Evolutionary conservation across 768 basidiomycete species (phyloP), one percentile per base, ranked within the genome.

Genomic region (Daedalea quercina): DNA sequence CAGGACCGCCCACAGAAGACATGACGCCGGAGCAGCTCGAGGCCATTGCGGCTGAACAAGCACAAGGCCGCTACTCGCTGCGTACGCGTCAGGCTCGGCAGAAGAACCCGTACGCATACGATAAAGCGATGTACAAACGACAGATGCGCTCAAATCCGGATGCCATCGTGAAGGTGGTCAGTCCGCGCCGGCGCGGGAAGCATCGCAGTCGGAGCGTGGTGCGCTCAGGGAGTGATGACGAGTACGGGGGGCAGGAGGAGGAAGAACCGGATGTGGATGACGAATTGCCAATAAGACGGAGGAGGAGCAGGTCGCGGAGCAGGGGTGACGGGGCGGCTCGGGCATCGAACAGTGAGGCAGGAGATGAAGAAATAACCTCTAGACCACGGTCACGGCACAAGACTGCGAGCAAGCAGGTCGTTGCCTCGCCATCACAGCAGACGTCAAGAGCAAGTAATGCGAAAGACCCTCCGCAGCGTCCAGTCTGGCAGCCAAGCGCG

Each of bases 21-120:
- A 12, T 9, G 23, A 12, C 19, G 12, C 42, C 6, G 7, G 25
- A 25, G 9, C 50, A 20, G 34, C 43, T 34, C 3, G 35, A 43
- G 44, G 42, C 43, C 20, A 50, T 33, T 4, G 28, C 28, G 4
- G 28, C 28, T 31, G 53, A 46, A 1, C 44, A 51, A 7, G 42
- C 43, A 19, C 54, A 50, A 19, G 58, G 55, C 26, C 58, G 82
- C 28, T 85, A 86, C 62, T 67, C 78, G 0, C 68, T 88, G 34
- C 81, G 87, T 33, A 59, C 62, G 44, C 78, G 87, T 20, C 69
- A 75, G 28, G 65, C 74, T 34, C 70, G 75, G 19, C 87, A 90
- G 60, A 54, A 81, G 15, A 74, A 78, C 12, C 87, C 87, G 1
- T 90, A 83, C 58, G 73, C 71, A 11, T 74, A 75, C 31, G 86